These are phyloP conservation scores for Zygoascus hellenicus DNA, from an alignment of 1,139 yeast species.

Conservation along the genomic window DNA sequence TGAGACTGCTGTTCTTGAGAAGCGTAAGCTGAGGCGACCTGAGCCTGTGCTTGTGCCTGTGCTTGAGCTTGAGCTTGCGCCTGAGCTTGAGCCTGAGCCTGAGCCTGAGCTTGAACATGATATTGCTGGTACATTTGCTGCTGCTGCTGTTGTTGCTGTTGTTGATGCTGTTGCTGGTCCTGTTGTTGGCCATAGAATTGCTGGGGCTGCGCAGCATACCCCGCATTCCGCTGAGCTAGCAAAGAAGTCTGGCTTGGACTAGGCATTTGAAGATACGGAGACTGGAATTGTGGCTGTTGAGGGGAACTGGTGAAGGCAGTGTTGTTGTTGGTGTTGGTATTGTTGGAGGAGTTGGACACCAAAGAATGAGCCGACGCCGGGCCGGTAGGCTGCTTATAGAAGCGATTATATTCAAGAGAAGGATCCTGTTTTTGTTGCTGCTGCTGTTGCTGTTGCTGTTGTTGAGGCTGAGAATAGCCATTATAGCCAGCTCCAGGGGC, in stretches of 20 bases:
- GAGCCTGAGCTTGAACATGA: conserved; percentile 11
- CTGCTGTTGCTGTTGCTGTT: conserved; percentile 5
- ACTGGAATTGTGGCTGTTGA: conserved; percentile 13
- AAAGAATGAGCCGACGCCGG: conserved; percentile 20
- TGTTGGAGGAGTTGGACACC: conserved; percentile 19
- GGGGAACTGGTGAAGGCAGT: conserved; percentile 9
- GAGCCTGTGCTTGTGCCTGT: background rate
- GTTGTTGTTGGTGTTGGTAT: conserved; percentile 13
- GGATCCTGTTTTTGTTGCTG: conserved; percentile 12
- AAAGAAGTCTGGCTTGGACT: conserved; percentile 26
- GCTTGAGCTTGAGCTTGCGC: conserved; percentile 12
- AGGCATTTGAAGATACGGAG: conserved; percentile 26
- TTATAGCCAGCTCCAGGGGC: conserved; percentile 1
- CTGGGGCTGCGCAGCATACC: conserved; percentile 16
- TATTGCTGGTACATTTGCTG: conserved; percentile 19
- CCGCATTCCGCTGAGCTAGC: conserved; percentile 20
- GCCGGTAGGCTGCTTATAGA: conserved; percentile 21
- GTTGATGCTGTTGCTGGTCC: conserved; percentile 14
- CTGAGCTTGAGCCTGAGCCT: conserved; percentile 13
- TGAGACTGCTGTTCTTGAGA: background rate
- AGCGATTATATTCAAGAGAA: conserved; percentile 14
- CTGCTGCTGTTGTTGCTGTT: conserved; percentile 17
- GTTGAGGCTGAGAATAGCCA: background rate
- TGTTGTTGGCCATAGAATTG: conserved; percentile 17
- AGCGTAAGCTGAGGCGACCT: background rate